Base-by-base conservation (phyloP, 352 stramenopile genomes). In the Pythium sukuiense region DNA sequence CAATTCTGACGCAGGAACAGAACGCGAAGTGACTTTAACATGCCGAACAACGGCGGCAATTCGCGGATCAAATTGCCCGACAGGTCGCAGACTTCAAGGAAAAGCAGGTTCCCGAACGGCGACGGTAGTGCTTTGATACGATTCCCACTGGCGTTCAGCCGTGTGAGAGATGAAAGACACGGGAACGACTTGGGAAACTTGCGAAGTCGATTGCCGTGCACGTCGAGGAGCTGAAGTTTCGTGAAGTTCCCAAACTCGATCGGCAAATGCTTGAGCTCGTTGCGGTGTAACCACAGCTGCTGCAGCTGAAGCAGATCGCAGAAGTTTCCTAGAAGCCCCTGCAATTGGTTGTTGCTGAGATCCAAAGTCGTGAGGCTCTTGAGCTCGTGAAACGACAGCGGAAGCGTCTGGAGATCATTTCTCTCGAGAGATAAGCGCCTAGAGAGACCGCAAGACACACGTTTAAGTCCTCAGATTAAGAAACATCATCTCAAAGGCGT, bases 381-480 rank as follows among this genome's bases (percentile, higher is more conserved):
- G 5, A 89, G 69, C 29, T 84, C 70, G 27, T 79, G 67, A 43
- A 89, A 85, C 11, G 80, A 89, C 24, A 89, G 65, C 20, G 80
- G 80, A 11, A 89, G 70, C 32, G 74, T 71, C 63, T 85, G 76
- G 0, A 89, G 56, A 63, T 85, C 60, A 55, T 89, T 89, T 0
- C 71, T 59, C 26, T 80, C 70, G 5, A 89, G 73, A 18, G 77
- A 85, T 7, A 89, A 48, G 11, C 73, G 70, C 67, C 80, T 88
- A n/a, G 55, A 5, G 61, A 45, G 30, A n/a, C 39, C 12, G 61
- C 41, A 39, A 12, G 33, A 50, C 32, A 63, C 3, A 69, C 20
- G 33, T 37, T 37, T n/a, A n/a, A 37, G 32, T 9, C 32, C 6
- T 37, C 32, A 37, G 6, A 37, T 11, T 6, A 37, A 6, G 32